Conservation (phyloP, 345 rosid genomes). For the Pelargonium nanum region DNA sequence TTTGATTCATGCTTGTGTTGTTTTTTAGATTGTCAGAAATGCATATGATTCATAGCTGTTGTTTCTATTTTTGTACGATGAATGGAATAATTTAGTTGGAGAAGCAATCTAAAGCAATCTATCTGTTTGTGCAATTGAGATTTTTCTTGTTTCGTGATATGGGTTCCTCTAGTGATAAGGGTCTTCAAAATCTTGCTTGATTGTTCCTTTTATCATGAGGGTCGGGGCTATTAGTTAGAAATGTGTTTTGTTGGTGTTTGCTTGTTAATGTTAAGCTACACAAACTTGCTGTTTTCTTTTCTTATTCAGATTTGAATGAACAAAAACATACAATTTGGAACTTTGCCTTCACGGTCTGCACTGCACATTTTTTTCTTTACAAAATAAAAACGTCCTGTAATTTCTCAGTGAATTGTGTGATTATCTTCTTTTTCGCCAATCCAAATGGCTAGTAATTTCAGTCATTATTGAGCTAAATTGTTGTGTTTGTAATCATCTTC, state of each 20-base stretch:
- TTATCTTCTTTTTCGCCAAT: background rate
- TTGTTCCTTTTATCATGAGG: no score
- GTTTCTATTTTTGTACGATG: no score
- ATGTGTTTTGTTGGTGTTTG: no score
- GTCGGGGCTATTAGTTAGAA: background rate
- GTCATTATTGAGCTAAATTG: constrained; percentile 7
- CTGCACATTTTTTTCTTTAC: background rate
- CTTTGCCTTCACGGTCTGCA: background rate
- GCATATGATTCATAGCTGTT: background rate
- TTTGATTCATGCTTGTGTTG: no score
- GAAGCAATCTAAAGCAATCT: no score
- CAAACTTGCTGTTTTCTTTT: background rate
- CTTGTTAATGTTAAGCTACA: no score
- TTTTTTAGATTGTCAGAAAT: background rate
- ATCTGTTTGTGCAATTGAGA: no score
- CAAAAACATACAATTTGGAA: no score
- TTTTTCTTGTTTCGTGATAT: no score
- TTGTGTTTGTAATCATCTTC: constrained; percentile 12
- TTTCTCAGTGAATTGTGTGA: background rate
- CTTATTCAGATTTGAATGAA: no score
- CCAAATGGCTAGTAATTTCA: background rate
- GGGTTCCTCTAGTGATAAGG: background rate
- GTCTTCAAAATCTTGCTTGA: background rate
- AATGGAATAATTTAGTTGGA: background rate
- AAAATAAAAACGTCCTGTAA: no score